Evolutionary conservation across 352 stramenopile species (phyloP), one percentile per base, ranked within the genome.

Genomic region (Globisporangium sylvaticum): DNA sequence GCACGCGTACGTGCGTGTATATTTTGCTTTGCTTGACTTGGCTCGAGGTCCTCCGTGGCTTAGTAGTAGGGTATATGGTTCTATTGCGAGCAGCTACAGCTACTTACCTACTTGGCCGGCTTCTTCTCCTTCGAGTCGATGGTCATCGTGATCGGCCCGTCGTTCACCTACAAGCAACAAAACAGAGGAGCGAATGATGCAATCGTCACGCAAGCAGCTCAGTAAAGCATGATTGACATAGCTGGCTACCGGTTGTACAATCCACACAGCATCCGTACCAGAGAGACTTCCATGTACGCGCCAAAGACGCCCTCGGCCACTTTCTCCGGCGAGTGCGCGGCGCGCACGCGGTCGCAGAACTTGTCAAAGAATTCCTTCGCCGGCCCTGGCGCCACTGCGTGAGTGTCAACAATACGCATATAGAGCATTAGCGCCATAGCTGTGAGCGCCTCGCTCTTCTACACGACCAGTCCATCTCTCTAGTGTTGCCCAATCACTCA

Each of bases 271-370:
- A 4, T 54, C n/a, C 81, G 64, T 71, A 93, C 88, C 57, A 95
- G 67, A n/a, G 81, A 83, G 24, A 94, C 88, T 72, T 96, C 88
- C 88, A 94, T 96, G 69, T 90, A 91, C 18, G 86, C 88, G 24
- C 82, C 85, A 63, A 96, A 96, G 37, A 90, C 75, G 34, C 88
- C 88, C 59, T 94, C 84, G 7, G 79, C 77, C 57, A 96, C 84
- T 59, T 93, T 92, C 29, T 91, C 83, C 4, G 74, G 37, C 58
- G 66, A 62, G 66, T 96, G 76, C 4, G 75, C 77, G 10, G 76
- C 73, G 44, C 86, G 79, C 58, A 96, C 83, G 50, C 84, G 82
- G 32, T 78, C 54, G 62, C 83, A 90, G 57, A 96, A 93, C 25
- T 71, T 74, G 54, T 94, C 80, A 50, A 91, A 95, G 59, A 93